Evolutionary conservation across 2,329 filamentous ascomycete species (phyloP), one percentile per base, ranked within the genome.

Genomic region (Fusarium sp.): DNA sequence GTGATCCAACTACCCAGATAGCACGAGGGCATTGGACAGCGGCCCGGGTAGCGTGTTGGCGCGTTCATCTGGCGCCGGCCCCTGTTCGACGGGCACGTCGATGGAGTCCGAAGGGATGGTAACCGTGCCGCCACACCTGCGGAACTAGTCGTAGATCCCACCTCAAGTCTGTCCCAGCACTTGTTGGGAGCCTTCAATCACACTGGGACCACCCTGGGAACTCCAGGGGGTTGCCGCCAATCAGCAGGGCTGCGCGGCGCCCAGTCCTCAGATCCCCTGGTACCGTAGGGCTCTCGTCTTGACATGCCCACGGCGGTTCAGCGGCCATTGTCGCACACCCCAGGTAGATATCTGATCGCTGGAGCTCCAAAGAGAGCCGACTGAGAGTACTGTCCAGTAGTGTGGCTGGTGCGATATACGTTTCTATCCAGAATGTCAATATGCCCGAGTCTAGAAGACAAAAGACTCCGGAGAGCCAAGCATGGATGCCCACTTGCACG

Each of bases 31-130:
- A 56, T 42, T 63, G 45, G 60, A 27, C 13, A 25, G 35, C 47
- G 61, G 47, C 47, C 31, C 47, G 45, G 60, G 25, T 54, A 42
- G 61, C n/a, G 47, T 63, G 40, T 25, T 69, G 42, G 52, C 42
- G 65, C 56, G 58, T 59, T 64, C 65, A 64, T 59, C 52, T 59
- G 36, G 29, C 38, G 52, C 57, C 42, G 36, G 64, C 52, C 52
- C 56, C 42, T 42, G 58, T 65, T 66, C 60, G 73, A 63, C 58
- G 52, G 66, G 64, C 56, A 20, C 56, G 25, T 54, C 47, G 50
- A 73, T 68, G 36, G 67, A 70, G 74, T 36, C 74, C 69, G 42
- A 69, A 74, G 74, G 75, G 70, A 69, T 78, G 75, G 77, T 73
- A 73, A 74, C 68, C 52, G 62, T 33, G 59, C 68, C 64, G 65